phyloP scores from a whole-genome alignment of 257 asterid species.

The Ballota nigra region DNA sequence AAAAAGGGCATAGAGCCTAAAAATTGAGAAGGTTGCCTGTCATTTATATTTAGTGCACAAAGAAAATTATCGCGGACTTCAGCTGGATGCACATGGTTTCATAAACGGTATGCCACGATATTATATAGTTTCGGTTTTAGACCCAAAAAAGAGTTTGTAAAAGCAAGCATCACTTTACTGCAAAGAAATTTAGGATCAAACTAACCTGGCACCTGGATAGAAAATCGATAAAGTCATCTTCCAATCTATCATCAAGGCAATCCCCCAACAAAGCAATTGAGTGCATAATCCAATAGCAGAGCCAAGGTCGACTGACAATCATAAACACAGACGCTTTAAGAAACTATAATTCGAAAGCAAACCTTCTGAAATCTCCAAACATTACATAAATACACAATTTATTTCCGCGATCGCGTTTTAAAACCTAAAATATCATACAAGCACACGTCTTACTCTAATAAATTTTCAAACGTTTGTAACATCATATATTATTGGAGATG shows the following conservation, averaged over 20 bases:
- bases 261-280: constrained; percentile 84
- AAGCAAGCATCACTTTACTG: neutral
- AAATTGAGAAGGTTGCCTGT: neutral
- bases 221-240: constrained; percentile 59
- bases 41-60: neutral
- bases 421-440: neutral
- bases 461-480: neutral
- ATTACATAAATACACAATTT: constrained; percentile 2
- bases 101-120: neutral
- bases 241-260: constrained; percentile 53
- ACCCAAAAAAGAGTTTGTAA: neutral
- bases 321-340: constrained; percentile 16
- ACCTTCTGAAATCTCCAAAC: neutral
- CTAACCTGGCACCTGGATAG: constrained; percentile 79
- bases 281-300: constrained; percentile 93
- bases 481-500: neutral
- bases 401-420: neutral
- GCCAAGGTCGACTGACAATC: constrained; percentile 87
- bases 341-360: constrained; percentile 4
- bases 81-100: neutral
- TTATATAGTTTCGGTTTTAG: neutral
- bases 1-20: neutral
- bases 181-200: neutral
- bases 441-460: neutral
- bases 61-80: neutral